These are phyloP conservation scores for Delphinella strobiligena DNA, from an alignment of 2,329 filamentous ascomycete species.

Conservation along the genomic window DNA sequence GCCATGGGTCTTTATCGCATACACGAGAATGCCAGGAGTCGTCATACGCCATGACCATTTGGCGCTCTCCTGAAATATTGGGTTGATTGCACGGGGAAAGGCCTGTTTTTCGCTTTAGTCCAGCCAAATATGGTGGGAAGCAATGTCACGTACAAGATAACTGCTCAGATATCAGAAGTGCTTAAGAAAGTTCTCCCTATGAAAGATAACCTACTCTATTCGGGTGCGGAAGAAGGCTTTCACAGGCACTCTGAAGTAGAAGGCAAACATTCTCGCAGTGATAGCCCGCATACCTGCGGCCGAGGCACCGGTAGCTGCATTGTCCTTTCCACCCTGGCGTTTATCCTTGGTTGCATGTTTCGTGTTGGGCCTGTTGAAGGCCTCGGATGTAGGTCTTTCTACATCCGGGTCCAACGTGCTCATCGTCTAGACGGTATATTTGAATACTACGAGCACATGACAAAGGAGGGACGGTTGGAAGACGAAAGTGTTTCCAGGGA, in stretches of 20 bases:
- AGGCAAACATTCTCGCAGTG: constrained; percentile 71
- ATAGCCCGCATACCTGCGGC: constrained; percentile 75
- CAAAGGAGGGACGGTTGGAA: no score
- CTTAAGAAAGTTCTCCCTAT: background rate
- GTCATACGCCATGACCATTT: constrained; percentile 53
- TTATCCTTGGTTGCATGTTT: constrained; percentile 20
- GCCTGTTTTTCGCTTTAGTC: background rate
- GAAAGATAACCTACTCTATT: constrained; percentile 56
- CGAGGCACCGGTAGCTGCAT: constrained; percentile 62
- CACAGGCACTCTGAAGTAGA: constrained; percentile 83
- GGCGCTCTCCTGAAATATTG: constrained; percentile 34
- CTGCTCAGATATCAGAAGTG: background rate
- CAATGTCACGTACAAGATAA: constrained; percentile 2
- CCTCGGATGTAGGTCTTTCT: constrained; percentile 1
- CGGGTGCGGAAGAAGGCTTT: constrained; percentile 87
- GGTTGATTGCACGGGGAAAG: constrained; percentile 52
- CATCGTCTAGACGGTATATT: constrained; percentile 1
- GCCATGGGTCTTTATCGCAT: constrained; percentile 56
- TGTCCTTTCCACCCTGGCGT: constrained; percentile 32
- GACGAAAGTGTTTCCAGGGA: no score
- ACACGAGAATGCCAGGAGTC: constrained; percentile 56
- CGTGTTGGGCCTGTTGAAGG: constrained; percentile 1
- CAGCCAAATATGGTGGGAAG: background rate
- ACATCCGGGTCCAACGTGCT: background rate
- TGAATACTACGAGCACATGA: background rate